phyloP scores from a whole-genome alignment of 2,329 filamentous ascomycete genomes.

The Colletotrichum nymphaeae region DNA sequence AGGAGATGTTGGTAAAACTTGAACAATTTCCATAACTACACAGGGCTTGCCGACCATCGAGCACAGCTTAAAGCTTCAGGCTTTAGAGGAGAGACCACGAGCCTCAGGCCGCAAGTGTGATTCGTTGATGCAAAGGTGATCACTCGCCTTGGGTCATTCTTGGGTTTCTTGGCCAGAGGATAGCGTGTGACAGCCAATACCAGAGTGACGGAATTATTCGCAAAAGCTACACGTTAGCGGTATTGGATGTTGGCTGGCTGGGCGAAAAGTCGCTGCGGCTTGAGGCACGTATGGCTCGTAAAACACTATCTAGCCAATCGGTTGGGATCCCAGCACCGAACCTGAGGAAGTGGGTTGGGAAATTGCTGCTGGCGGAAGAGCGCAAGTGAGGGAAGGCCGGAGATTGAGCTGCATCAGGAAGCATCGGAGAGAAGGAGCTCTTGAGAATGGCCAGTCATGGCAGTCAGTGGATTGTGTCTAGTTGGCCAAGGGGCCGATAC shows the following conservation, averaged over 20 bases:
- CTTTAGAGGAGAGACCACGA: slow-evolving; percentile 1
- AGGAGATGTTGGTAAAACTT: too few species aligned
- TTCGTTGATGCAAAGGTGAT: background rate
- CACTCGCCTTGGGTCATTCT: slow-evolving; percentile 30
- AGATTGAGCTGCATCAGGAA: slow-evolving; percentile 15
- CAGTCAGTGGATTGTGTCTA: background rate
- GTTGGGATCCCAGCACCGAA: background rate
- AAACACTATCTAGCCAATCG: background rate
- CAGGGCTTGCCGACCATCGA: background rate
- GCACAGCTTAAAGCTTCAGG: background rate
- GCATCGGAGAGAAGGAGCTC: background rate
- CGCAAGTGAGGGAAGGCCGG: background rate
- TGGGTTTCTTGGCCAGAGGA: slow-evolving; percentile 17
- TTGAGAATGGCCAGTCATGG: background rate
- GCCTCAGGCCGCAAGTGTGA: background rate
- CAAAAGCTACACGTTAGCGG: background rate
- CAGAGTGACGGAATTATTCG: background rate
- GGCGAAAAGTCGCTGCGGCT: background rate
- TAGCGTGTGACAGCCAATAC: slow-evolving; percentile 11
- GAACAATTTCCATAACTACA: too few species aligned
- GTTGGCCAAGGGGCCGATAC: background rate
- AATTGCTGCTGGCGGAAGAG: background rate
- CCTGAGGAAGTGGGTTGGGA: background rate
- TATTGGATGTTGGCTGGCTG: background rate
- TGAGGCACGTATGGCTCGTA: background rate